Evolutionary conservation across 495 filamentous ascomycete species (phyloP).

Genomic region (Talaromyces ruber): DNA sequence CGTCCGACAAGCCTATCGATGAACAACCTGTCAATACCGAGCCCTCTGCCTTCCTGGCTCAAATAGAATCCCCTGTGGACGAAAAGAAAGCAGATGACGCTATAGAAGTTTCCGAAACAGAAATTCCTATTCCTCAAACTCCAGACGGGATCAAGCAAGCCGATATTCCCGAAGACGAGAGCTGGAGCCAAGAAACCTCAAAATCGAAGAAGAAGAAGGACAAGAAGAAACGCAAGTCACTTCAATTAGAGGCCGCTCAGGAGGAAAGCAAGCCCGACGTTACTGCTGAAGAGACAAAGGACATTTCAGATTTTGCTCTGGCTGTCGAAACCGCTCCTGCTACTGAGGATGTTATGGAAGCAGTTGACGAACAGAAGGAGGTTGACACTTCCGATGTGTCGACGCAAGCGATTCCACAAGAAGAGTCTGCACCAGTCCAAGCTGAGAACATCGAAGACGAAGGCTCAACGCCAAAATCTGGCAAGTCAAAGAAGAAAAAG

Average conservation of each 20-base stretch:
- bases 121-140: background rate
- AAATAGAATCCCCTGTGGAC: background rate
- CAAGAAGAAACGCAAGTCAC: slow-evolving; percentile 26
- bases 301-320: background rate
- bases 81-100: background rate
- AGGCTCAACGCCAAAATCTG: background rate
- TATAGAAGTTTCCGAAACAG: background rate
- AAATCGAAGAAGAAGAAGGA: slow-evolving; percentile 10
- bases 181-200: background rate
- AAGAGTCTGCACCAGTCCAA: background rate
- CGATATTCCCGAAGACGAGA: background rate
- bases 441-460: background rate
- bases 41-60: background rate
- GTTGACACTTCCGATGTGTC: background rate
- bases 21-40: background rate
- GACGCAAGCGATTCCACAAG: background rate
- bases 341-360: slow-evolving; percentile 5
- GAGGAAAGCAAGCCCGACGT: background rate
- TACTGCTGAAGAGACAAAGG: background rate
- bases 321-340: slow-evolving; percentile 6
- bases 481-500: slow-evolving; percentile 23
- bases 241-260: slow-evolving; percentile 11
- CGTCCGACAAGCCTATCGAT: background rate
- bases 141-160: background rate
- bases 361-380: background rate